Evolutionary conservation across 352 stramenopile species (phyloP).

Genomic region (Phytophthora cactorum): DNA sequence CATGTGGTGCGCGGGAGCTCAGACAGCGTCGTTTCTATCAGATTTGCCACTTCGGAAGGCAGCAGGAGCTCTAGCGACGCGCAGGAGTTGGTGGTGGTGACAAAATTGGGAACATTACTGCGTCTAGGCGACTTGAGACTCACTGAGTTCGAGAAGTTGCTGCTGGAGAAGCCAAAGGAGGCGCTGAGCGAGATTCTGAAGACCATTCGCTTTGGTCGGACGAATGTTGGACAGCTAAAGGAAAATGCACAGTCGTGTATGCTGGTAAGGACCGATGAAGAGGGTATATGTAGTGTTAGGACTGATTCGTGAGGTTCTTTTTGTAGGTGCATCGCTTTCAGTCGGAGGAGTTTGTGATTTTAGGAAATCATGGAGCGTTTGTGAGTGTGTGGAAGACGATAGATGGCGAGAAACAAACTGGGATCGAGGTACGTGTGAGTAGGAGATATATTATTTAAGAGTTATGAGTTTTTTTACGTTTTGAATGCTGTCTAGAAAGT

Average conservation of each 20-base stretch:
- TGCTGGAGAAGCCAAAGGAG: constrained; percentile 18
- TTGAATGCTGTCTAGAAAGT: constrained; percentile 19
- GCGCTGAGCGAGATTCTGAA: constrained; percentile 33
- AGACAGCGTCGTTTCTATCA: constrained; percentile 24
- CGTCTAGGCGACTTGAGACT: constrained; percentile 34
- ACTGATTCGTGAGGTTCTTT: neutral
- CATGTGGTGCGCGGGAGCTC: constrained; percentile 7
- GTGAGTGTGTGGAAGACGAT: constrained; percentile 20
- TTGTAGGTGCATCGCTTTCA: constrained; percentile 22
- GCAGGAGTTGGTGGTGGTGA: constrained; percentile 44
- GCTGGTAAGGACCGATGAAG: constrained; percentile 19
- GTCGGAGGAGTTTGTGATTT: constrained; percentile 12
- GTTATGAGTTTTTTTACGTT: constrained; percentile 5
- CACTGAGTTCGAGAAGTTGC: constrained; percentile 36
- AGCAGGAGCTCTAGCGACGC: constrained; percentile 5
- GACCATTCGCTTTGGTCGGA: constrained; percentile 31
- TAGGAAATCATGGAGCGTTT: constrained; percentile 32
- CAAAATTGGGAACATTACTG: constrained; percentile 26
- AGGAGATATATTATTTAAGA: neutral
- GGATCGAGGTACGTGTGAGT: constrained; percentile 20
- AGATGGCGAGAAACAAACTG: neutral
- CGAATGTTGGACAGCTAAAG: constrained; percentile 22
- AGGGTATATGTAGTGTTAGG: neutral
- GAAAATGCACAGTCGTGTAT: constrained; percentile 22
- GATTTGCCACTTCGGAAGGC: constrained; percentile 17